A percentile compares a stretch with the other conserved stretches of the same genome.
phyloP scores from a whole-genome alignment of 257 asterid genomes.

The Verbascum thapsus region DNA sequence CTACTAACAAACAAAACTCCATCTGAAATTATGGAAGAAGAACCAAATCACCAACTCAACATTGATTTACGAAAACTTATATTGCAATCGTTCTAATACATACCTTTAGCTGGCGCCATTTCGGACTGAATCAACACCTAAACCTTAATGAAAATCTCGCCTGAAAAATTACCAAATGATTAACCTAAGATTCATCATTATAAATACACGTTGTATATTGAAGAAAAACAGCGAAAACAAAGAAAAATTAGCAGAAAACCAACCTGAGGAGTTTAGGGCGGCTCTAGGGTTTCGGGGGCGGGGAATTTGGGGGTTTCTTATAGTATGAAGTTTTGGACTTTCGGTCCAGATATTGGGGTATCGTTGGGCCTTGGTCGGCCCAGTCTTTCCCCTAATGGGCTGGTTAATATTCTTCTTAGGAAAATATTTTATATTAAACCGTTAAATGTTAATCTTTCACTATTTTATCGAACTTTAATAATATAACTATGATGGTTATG shows the following conservation, averaged over 20 bases:
- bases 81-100: not conserved
- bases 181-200: not conserved
- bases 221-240: not conserved
- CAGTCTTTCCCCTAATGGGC: not conserved
- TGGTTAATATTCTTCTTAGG: too few relatives aligned
- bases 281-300: conserved; percentile 34
- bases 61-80: too few relatives aligned
- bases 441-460: too few relatives aligned
- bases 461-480: too few relatives aligned
- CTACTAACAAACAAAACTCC: too few relatives aligned
- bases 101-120: conserved; percentile 50
- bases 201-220: too few relatives aligned
- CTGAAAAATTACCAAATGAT: conserved; percentile 24
- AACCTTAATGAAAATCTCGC: conserved; percentile 24
- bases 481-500: too few relatives aligned
- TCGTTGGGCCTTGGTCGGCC: not conserved
- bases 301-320: conserved; percentile 1
- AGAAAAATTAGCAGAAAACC: not conserved
- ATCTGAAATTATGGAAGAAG: too few relatives aligned
- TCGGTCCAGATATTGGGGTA: not conserved
- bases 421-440: too few relatives aligned
- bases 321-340: not conserved
- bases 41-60: too few relatives aligned
- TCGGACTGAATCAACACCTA: conserved; percentile 18
- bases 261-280: conserved; percentile 26